Evolutionary conservation across 129 eudicot species (phyloP).

Genomic region (Flaveria brownii): DNA sequence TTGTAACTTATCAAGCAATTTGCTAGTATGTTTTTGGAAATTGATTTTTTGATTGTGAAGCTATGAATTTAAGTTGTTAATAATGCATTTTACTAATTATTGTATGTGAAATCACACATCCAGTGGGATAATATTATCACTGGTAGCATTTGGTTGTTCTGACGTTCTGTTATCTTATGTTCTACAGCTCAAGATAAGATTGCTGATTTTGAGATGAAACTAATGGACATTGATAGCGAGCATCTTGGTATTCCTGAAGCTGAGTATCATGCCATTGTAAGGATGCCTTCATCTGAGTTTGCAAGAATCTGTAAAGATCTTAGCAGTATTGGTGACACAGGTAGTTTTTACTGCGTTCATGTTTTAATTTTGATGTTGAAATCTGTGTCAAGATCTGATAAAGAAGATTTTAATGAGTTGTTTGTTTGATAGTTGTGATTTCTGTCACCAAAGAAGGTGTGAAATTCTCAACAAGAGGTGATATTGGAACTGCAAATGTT

Average conservation of each 20-base stretch:
- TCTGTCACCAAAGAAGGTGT: conserved; percentile 99
- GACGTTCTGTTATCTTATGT: neutral
- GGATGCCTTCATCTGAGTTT: conserved; percentile 89
- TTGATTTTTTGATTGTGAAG: neutral
- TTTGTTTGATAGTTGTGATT: conserved; percentile 64
- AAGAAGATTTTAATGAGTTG: neutral
- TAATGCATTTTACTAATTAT: neutral
- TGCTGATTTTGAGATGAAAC: conserved; percentile 87
- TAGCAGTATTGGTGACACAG: conserved; percentile 91
- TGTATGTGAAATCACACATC: neutral
- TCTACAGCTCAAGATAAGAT: conserved; percentile 80
- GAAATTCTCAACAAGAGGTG: conserved; percentile 92
- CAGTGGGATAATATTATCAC: neutral
- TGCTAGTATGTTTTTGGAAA: neutral
- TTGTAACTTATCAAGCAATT: no score
- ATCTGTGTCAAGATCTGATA: neutral
- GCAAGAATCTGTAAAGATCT: conserved; percentile 86
- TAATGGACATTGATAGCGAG: conserved; percentile 93
- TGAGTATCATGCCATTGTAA: conserved; percentile 82
- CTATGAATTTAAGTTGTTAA: neutral
- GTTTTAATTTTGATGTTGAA: neutral
- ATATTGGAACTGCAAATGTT: conserved; percentile 89
- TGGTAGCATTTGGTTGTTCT: neutral
- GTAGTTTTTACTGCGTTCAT: conserved; percentile 25
- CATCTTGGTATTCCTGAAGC: conserved; percentile 95